Evolutionary conservation across 805 yeast genomes (phyloP), one percentile per base, ranked within the genome.

Genomic region (Candida ovalis): DNA sequence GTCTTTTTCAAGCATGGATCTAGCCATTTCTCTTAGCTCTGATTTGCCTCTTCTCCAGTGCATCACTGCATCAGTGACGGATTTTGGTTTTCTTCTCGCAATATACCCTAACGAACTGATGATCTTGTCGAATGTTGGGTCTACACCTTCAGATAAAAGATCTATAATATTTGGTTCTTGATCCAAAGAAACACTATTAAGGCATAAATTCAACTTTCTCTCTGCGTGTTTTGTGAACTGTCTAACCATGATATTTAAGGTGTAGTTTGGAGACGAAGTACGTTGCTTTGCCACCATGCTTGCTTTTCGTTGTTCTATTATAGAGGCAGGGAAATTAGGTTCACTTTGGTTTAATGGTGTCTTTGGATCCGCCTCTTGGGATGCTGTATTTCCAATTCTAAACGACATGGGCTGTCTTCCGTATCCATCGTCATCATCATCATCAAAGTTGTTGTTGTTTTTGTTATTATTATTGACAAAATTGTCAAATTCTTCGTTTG

Each of bases 31-130:
- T 2, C 96, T 88, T 3, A 86, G 84, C 58, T 92, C 98, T 13
- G 95, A 83, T 65, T 94, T 94, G 1, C 92, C 81, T 63, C 92
- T 88, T 51, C 98, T 77, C 99, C 99, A 94, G 63, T 88, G 91
- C 98, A 94, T 91, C 50, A 94, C 96, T 6, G 96, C 89, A 65
- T 94, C 99, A 30, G 95, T 90, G 1, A 94, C 97, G 0, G 97
- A 96, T 61, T 89, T 91, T 0, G 98, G 97, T 55, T 89, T 88
- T 23, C 84, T 76, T 48, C 89, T 77, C 1, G 99, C 95, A 35
- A 94, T 88, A 63, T 88, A 88, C 8, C 99, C 99, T 47, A 94
- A 70, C 0, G 97, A 86, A 15, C 81, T 81, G 19, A 95, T 80
- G 45, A 90, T 87, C 58, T 86, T 81, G 66, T 94, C 99, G 62